A percentile compares a stretch with the other conserved stretches of the same genome.
phyloP scores from a whole-genome alignment of 2,329 filamentous ascomycete species.

The Alternaria brassicae region DNA sequence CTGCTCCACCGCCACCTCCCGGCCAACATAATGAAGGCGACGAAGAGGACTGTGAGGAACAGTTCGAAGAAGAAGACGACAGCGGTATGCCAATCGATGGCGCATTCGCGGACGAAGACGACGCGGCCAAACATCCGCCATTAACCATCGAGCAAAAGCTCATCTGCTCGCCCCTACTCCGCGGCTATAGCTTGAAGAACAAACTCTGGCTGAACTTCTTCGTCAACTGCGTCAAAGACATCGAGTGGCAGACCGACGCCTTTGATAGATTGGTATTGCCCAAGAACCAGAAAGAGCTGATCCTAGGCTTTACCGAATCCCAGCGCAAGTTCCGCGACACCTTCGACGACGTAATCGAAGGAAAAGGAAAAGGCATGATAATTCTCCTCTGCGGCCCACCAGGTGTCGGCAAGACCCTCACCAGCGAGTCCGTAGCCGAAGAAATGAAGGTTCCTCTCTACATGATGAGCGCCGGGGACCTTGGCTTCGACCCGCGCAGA shows the following conservation, averaged over 20 bases:
- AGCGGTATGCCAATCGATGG: slow-evolving; percentile 26
- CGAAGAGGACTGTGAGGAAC: slow-evolving; percentile 2
- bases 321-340: slow-evolving; percentile 60
- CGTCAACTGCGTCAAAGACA: slow-evolving; percentile 54
- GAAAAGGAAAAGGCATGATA: slow-evolving; percentile 45
- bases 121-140: slow-evolving; percentile 19
- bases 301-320: slow-evolving; percentile 72
- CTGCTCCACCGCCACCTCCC: neutral
- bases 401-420: slow-evolving; percentile 38
- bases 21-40: slow-evolving; percentile 18
- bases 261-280: slow-evolving; percentile 53
- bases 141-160: slow-evolving; percentile 38
- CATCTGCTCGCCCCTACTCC: slow-evolving; percentile 56
- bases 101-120: slow-evolving; percentile 26
- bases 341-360: slow-evolving; percentile 57
- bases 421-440: slow-evolving; percentile 30
- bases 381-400: slow-evolving; percentile 37
- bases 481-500: slow-evolving; percentile 61
- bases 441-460: slow-evolving; percentile 56
- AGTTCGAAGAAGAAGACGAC: slow-evolving; percentile 11
- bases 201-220: slow-evolving; percentile 40
- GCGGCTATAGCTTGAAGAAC: slow-evolving; percentile 34
- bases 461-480: slow-evolving; percentile 79
- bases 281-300: slow-evolving; percentile 35
- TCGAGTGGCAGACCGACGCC: slow-evolving; percentile 54